These are phyloP conservation scores for Mycena floridula DNA, from an alignment of 768 basidiomycete genomes.

Conservation along the genomic window DNA sequence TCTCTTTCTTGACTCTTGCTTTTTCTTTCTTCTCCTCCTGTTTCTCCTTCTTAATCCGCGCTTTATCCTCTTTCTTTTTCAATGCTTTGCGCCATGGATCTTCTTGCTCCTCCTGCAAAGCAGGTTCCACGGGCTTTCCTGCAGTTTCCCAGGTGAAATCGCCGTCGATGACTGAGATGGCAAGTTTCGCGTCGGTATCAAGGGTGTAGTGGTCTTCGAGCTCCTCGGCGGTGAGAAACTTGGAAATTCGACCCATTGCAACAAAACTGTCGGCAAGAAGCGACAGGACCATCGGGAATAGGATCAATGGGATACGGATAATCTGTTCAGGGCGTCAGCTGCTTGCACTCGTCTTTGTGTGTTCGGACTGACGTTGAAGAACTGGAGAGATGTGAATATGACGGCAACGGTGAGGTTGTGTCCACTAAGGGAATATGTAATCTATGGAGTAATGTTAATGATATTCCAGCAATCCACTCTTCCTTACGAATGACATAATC, in stretches of 20 bases:
- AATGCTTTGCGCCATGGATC: conserved; percentile 2
- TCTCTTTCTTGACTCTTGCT: conserved; percentile 7
- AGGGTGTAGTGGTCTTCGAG: conserved; percentile 23
- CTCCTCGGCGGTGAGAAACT: conserved; percentile 31
- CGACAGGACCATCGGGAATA: conserved; percentile 33
- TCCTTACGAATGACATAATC: conserved; percentile 30
- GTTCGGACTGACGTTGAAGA: conserved; percentile 13
- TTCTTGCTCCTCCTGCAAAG: neutral
- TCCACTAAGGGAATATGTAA: conserved; percentile 36
- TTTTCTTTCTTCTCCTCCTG: conserved; percentile 7
- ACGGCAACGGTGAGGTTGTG: conserved; percentile 29
- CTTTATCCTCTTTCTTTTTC: conserved; percentile 9
- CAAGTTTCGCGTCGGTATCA: conserved; percentile 18
- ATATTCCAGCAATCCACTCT: neutral
- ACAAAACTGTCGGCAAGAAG: conserved; percentile 25
- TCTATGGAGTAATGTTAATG: neutral
- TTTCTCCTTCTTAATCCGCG: conserved; percentile 7
- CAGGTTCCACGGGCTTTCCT: conserved; percentile 21
- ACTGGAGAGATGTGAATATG: conserved; percentile 25
- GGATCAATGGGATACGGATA: conserved; percentile 30
- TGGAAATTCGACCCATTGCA: conserved; percentile 25
- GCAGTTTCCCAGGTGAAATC: conserved; percentile 21
- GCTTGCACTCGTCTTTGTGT: conserved; percentile 26
- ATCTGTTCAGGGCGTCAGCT: conserved; percentile 31
- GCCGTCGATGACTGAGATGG: conserved; percentile 5